Evolutionary conservation across 805 yeast genomes (phyloP).

Genomic region (Candida railenensis): DNA sequence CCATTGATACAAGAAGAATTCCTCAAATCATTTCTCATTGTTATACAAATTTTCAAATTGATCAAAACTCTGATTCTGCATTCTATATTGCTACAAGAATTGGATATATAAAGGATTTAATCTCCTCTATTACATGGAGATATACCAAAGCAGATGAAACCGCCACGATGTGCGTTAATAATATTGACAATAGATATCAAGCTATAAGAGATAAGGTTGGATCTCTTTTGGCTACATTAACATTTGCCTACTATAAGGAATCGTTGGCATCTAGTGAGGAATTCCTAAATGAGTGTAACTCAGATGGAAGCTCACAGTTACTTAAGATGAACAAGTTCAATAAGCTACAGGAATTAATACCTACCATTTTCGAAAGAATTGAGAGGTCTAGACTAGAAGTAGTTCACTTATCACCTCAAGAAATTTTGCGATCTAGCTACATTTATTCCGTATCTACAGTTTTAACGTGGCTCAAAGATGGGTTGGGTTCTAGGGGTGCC

Average conservation of each 20-base stretch:
- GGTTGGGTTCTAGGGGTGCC: conserved; percentile 54
- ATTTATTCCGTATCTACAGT: conserved; percentile 66
- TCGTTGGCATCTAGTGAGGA: conserved; percentile 36
- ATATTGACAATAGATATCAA: conserved; percentile 66
- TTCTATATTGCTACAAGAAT: conserved; percentile 63
- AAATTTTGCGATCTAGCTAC: conserved; percentile 57
- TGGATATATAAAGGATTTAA: conserved; percentile 49
- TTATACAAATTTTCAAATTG: conserved; percentile 48
- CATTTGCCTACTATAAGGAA: conserved; percentile 42
- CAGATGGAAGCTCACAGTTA: conserved; percentile 31
- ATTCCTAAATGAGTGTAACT: conserved; percentile 40
- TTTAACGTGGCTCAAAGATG: conserved; percentile 55
- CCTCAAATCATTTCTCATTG: conserved; percentile 45
- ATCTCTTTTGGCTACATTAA: conserved; percentile 49
- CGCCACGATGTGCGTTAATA: conserved; percentile 42
- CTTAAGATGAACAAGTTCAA: conserved; percentile 19
- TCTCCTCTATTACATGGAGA: conserved; percentile 54
- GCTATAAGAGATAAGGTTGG: conserved; percentile 72
- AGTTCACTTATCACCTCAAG: conserved; percentile 48
- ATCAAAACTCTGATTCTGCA: conserved; percentile 56
- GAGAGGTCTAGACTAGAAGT: conserved; percentile 40
- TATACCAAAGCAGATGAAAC: conserved; percentile 48
- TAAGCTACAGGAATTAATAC: conserved; percentile 33
- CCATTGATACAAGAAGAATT: conserved; percentile 65
- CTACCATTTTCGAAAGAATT: conserved; percentile 43